phyloP scores from a whole-genome alignment of 495 filamentous ascomycete species.

The Penicillium alfredii region DNA sequence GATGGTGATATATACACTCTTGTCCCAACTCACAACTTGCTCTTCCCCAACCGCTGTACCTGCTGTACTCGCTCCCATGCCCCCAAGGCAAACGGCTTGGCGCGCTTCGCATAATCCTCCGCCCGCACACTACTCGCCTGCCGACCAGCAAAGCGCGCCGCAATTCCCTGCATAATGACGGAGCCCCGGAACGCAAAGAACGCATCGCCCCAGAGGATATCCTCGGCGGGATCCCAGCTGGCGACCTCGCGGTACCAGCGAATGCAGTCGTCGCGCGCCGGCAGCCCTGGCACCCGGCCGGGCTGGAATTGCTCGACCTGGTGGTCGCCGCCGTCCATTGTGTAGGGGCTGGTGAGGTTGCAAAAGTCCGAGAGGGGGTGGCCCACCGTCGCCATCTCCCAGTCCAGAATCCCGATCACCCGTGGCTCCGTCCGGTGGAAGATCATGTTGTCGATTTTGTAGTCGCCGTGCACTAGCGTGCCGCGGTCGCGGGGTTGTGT shows the following conservation, averaged over 20 bases:
- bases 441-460: constrained; percentile 96
- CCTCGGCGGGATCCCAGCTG: constrained; percentile 57
- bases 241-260: constrained; percentile 70
- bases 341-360: constrained; percentile 70
- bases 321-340: constrained; percentile 40
- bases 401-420: constrained; percentile 92
- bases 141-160: constrained; percentile 71
- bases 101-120: constrained; percentile 58
- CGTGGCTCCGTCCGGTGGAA: constrained; percentile 83
- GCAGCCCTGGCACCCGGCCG: constrained; percentile 65
- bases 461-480: constrained; percentile 87
- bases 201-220: constrained; percentile 57
- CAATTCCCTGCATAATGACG: constrained; percentile 92
- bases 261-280: constrained; percentile 60
- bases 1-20: no score
- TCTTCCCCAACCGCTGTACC: constrained; percentile 37
- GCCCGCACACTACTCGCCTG: constrained; percentile 90
- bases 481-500: constrained; percentile 72
- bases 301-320: constrained; percentile 50
- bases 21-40: constrained; percentile 55
- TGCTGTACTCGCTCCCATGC: constrained; percentile 64
- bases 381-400: constrained; percentile 96
- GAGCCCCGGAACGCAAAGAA: constrained; percentile 62
- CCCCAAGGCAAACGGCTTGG: constrained; percentile 59
- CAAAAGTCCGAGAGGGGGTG: constrained; percentile 86